Conservation (phyloP, 345 rosid species). For the Punica granatum region DNA sequence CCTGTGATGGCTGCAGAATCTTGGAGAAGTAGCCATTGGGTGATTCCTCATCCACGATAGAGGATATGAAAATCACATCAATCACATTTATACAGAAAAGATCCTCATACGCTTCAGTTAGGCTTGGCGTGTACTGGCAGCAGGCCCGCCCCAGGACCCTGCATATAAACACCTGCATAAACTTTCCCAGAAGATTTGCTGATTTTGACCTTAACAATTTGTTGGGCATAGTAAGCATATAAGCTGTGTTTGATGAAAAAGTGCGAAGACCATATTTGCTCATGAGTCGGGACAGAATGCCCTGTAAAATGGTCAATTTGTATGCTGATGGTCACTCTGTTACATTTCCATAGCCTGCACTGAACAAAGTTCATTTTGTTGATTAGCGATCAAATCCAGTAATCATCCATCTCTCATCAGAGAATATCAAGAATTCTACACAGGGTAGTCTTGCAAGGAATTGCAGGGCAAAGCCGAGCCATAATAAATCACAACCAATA, state of each 20-base stretch:
- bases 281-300: no score
- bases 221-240: neutral
- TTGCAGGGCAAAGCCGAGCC: no score
- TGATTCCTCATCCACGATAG: constrained; percentile 23
- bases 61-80: constrained; percentile 27
- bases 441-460: neutral
- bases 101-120: constrained; percentile 5
- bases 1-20: constrained; percentile 7
- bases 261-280: no score
- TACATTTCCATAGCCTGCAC: no score
- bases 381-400: no score
- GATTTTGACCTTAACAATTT: constrained; percentile 1
- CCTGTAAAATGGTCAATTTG: no score
- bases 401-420: no score
- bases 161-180: neutral
- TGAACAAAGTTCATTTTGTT: neutral
- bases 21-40: constrained; percentile 22
- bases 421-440: neutral
- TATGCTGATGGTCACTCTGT: no score
- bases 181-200: constrained; percentile 2
- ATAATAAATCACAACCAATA: no score
- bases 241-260: neutral
- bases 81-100: constrained; percentile 8
- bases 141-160: neutral
- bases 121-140: neutral